Evolutionary conservation across 495 filamentous ascomycete genomes (phyloP).

Genomic region (Xylaria scruposa): DNA sequence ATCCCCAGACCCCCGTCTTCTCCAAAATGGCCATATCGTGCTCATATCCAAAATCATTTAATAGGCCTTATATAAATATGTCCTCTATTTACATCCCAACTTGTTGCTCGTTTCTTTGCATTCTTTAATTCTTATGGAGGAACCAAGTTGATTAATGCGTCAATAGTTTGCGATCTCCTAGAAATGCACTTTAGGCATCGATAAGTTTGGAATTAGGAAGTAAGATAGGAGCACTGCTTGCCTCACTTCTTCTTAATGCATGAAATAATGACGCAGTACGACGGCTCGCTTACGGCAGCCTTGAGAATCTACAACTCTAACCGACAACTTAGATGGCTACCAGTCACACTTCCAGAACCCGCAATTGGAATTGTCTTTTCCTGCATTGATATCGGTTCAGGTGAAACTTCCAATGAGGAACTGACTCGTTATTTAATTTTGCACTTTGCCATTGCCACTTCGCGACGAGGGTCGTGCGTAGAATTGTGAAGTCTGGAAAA

Average conservation of each 20-base stretch:
- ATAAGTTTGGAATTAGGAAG: neutral
- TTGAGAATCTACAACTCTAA: neutral
- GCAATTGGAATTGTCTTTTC: neutral
- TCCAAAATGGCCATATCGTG: neutral
- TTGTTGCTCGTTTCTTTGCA: neutral
- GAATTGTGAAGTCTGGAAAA: neutral
- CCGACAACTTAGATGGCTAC: neutral
- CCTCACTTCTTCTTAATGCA: slow-evolving; percentile 12
- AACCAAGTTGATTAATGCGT: no score
- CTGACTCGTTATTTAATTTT: neutral
- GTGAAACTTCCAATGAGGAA: neutral
- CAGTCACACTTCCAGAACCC: neutral
- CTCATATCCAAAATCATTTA: neutral
- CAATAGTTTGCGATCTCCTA: neutral
- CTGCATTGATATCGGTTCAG: neutral
- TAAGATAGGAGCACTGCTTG: neutral
- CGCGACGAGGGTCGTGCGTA: no score
- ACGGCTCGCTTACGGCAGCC: neutral
- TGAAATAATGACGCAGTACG: neutral
- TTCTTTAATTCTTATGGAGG: no score
- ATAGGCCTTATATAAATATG: neutral
- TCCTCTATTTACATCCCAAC: neutral
- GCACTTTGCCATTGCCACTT: neutral
- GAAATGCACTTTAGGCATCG: slow-evolving; percentile 22
- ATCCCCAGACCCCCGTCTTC: neutral